Evolutionary conservation across 495 filamentous ascomycete genomes (phyloP).

Genomic region (Penicillium atrosanguineum): DNA sequence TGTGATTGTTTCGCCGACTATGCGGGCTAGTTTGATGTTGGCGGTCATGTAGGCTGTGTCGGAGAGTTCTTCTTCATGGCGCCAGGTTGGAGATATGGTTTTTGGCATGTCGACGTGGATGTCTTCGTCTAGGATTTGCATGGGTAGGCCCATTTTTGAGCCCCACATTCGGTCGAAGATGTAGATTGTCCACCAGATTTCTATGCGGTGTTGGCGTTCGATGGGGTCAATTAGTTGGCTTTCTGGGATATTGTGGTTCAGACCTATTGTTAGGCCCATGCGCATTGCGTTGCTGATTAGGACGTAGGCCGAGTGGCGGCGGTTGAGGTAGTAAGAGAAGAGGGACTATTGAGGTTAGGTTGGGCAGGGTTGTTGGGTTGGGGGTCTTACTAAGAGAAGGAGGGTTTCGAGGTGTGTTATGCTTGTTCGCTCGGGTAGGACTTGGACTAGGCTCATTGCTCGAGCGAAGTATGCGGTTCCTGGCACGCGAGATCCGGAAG

Average conservation of each 20-base stretch:
- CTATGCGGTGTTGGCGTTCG: slow-evolving; percentile 43
- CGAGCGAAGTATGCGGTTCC: slow-evolving; percentile 46
- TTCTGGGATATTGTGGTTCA: slow-evolving; percentile 48
- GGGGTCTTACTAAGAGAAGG: slow-evolving; percentile 32
- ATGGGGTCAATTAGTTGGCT: slow-evolving; percentile 45
- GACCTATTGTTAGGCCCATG: slow-evolving; percentile 39
- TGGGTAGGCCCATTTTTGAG: slow-evolving; percentile 45
- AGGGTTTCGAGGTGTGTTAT: slow-evolving; percentile 43
- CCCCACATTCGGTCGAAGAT: slow-evolving; percentile 50
- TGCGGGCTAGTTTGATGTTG: slow-evolving; percentile 41
- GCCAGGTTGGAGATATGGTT: slow-evolving; percentile 27
- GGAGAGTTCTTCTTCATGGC: slow-evolving; percentile 43
- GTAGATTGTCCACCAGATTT: slow-evolving; percentile 50
- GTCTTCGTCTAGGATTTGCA: slow-evolving; percentile 47
- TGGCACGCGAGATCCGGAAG: slow-evolving; percentile 34
- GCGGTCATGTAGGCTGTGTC: slow-evolving; percentile 41
- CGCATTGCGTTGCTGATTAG: slow-evolving; percentile 45
- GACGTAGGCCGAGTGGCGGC: slow-evolving; percentile 42
- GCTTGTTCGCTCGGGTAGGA: slow-evolving; percentile 41
- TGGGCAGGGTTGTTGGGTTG: neutral
- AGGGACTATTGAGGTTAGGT: slow-evolving; percentile 27
- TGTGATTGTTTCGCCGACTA: slow-evolving; percentile 43
- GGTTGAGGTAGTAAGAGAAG: slow-evolving; percentile 46
- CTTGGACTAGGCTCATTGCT: slow-evolving; percentile 40
- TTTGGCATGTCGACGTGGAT: slow-evolving; percentile 47